Percentiles rank a stretch among this genome's conserved stretches.
Conservation (phyloP, 1,284 basidiomycete genomes). For the Vanrija humicola region DNA sequence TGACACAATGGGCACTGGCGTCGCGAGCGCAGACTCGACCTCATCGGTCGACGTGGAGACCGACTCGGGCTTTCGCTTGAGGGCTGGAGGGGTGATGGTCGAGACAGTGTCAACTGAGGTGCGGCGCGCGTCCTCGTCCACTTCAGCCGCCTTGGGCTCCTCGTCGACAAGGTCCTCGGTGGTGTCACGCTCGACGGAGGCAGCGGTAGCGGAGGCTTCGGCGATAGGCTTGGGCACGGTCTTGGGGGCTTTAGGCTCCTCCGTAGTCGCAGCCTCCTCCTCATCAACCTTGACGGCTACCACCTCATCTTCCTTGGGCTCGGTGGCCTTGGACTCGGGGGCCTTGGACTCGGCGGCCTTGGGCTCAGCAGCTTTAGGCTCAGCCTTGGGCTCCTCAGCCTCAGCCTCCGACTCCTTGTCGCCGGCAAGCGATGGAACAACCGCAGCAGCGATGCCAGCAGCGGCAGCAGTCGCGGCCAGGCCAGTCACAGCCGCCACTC, state of each 20-base stretch:
- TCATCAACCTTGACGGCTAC: background rate
- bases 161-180: background rate
- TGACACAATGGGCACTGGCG: background rate
- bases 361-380: background rate
- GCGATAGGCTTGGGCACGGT: background rate
- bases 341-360: conserved; percentile 5
- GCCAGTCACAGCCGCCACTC: background rate
- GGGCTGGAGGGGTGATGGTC: background rate
- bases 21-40: background rate
- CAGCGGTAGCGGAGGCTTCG: background rate
- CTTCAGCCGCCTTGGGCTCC: background rate
- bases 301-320: background rate
- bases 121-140: background rate
- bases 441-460: background rate
- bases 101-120: background rate
- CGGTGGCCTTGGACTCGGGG: background rate
- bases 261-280: too few species aligned
- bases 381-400: background rate
- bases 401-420: background rate
- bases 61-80: background rate
- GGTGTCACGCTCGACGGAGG: background rate
- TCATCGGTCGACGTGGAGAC: background rate
- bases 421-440: too few species aligned
- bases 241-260: background rate
- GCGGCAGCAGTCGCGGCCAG: background rate